Evolutionary conservation across 257 asterid species (phyloP), one percentile per base, ranked within the genome.

Genomic region (Catharanthus roseus): DNA sequence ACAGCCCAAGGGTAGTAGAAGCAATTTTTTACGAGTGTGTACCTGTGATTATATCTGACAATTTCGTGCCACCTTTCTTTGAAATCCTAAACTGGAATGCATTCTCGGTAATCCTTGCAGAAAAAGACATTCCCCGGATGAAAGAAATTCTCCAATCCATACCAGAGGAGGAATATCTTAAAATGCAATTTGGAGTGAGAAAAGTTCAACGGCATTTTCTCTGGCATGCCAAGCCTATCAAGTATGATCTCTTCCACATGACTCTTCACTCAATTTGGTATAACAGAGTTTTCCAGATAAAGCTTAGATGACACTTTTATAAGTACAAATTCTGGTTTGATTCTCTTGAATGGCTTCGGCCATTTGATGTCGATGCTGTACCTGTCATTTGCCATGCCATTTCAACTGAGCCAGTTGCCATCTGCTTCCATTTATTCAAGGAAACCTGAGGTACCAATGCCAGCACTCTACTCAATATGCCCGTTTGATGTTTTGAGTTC

Each of bases 221-320:
- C 41, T 92, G 98, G 97, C 98, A 92, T 62, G 83, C 83, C 0
- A 88, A 87, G 72, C 97, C 98, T 0, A 38, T 77, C 44, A 92
- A 81, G 77, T 88, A 88, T 7, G 98, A 92, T 78, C 86, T 92
- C 57, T 92, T 92, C 75, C 98, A 90, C 82, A 92, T 92, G 98
- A 90, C 89, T 68, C 96, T 92, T 71, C 98, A 92, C 74, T 90
- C 97, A 15, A 85, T 92, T 72, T 92, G 98, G 98, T 85, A 92
- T 72, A 92, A 90, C 68, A 73, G 98, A 75, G 91, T 90, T 73
- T 92, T 87, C 58, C 98, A 88, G 75, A 75, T 87, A 63, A 91
- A 89, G 78, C 72, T 74, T 24, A 82, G 93, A 77, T 89, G 81
- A 78, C 78, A 26, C 57, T 60, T 42, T 49, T 73, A 55, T 10